Evolutionary conservation across 164 flowering plant genomes (phyloP).

Genomic region (Nymphaea colorata): DNA sequence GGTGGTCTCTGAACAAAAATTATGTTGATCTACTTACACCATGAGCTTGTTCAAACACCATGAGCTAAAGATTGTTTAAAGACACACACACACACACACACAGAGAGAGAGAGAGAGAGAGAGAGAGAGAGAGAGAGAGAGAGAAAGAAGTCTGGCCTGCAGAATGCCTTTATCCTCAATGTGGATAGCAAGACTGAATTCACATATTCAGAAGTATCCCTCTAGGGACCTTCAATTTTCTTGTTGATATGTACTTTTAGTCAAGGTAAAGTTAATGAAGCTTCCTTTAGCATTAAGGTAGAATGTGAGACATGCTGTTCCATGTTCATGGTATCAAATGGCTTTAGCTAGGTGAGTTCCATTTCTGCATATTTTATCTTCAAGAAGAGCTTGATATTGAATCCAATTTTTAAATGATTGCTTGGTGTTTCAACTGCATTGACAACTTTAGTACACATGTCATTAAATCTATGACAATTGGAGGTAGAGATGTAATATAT

Average conservation of each 20-base stretch:
- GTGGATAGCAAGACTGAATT: too few species aligned
- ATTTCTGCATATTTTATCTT: neutral
- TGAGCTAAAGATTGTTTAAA: too few species aligned
- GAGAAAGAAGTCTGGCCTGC: too few species aligned
- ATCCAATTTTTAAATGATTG: neutral
- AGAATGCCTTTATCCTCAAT: too few species aligned
- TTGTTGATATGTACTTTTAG: slow-evolving; percentile 58
- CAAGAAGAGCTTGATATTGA: neutral
- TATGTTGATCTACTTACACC: too few species aligned
- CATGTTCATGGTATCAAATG: slow-evolving; percentile 65
- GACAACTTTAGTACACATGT: slow-evolving; percentile 85
- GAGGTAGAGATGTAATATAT: slow-evolving; percentile 77
- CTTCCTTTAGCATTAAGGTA: slow-evolving; percentile 33
- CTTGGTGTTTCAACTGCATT: slow-evolving; percentile 46
- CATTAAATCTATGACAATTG: slow-evolving; percentile 64
- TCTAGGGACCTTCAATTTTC: slow-evolving; percentile 65
- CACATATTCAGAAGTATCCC: slow-evolving; percentile 29
- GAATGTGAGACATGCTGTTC: slow-evolving; percentile 48
- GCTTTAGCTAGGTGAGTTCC: slow-evolving; percentile 49
- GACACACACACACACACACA: too few species aligned
- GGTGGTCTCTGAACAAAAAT: too few species aligned
- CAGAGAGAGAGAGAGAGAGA: too few species aligned
- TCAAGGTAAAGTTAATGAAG: slow-evolving; percentile 45
- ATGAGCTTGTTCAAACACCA: too few species aligned
- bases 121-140: too few species aligned